phyloP scores from a whole-genome alignment of 2,329 filamentous ascomycete genomes.

The Massarina eburnea region DNA sequence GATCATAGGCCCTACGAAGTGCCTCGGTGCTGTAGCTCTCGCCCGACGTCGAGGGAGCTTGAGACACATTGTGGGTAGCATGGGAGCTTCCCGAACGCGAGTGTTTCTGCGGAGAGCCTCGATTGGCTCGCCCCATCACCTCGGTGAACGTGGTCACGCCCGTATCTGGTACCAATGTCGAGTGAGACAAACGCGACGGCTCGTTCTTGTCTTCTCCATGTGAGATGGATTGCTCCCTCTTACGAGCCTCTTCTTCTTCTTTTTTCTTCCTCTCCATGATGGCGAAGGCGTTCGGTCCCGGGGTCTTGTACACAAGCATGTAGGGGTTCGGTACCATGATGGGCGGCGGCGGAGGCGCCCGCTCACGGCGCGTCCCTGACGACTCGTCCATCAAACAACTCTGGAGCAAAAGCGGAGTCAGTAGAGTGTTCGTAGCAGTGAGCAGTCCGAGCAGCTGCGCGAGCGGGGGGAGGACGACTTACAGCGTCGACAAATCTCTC shows the following conservation, averaged over 20 bases:
- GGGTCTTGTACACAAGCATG: conserved; percentile 4
- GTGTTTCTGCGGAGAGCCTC: conserved; percentile 23
- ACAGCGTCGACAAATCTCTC: background rate
- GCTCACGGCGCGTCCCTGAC: too few relatives aligned
- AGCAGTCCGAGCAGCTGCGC: background rate
- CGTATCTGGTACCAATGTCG: conserved; percentile 16
- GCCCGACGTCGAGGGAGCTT: conserved; percentile 7
- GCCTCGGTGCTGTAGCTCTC: background rate
- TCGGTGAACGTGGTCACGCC: conserved; percentile 24
- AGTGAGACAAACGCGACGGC: conserved; percentile 11
- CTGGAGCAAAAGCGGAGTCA: background rate
- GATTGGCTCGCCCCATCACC: conserved; percentile 26
- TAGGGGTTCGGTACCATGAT: background rate
- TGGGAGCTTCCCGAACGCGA: conserved; percentile 22
- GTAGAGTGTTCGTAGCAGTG: background rate
- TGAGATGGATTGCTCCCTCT: too few relatives aligned
- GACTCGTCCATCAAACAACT: background rate
- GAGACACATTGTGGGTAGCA: background rate
- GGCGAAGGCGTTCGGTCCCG: conserved; percentile 21
- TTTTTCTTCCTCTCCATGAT: conserved; percentile 9
- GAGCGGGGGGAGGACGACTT: background rate
- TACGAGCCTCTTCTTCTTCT: conserved; percentile 4
- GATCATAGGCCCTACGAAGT: conserved; percentile 7
- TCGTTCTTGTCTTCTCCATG: conserved; percentile 5
- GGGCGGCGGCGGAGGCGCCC: background rate